Evolutionary conservation across 495 filamentous ascomycete species (phyloP), one percentile per base, ranked within the genome.

Genomic region (Pseudomonodictys pantanalensis): DNA sequence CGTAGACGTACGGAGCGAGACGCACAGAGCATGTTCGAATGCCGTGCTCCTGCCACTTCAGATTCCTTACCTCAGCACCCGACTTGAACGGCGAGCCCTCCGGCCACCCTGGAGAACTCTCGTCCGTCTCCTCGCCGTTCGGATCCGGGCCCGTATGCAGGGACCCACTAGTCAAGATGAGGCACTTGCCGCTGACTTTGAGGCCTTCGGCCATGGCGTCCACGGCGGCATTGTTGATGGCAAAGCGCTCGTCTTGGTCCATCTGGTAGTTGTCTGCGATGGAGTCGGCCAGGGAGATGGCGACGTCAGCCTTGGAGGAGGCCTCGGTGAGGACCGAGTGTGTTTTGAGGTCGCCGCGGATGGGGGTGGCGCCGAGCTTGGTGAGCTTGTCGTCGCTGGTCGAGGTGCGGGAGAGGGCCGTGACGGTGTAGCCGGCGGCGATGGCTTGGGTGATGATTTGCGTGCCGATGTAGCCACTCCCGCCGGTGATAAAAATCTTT

Each of bases 401-500:
- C 8, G 67, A 63, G 39, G 53, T 69, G 15, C 76, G 74, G 0
- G 73, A 72, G 6, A 79, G 66, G 5, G 69, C 72, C 45, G 59
- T 59, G 1, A 79, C 71, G 22, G 52, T 47, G 55, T 77, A 73
- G 44, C 74, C 74, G 9, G 69, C 42, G 30, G 65, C 46, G 33
- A 77, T 25, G 47, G 74, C 73, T 23, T 65, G 53, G 26, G 71
- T 49, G 47, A 61, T 65, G 26, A 76, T 50, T 8, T 49, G 49
- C 10, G 66, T 60, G 44, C 76, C 76, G 48, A 79, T 71, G 65
- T 73, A 78, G 58, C 76, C 76, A 42, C 59, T 68, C 26, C 65
- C 76, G 17, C 76, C 76, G 17, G 75, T 76, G 9, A 79, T 70
- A 71, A 79, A 78, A 60, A 78, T 47, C 50, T 57, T 46, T 51